phyloP scores from a whole-genome alignment of 1,139 yeast genomes.

The Magnusiomyces clavatus region DNA sequence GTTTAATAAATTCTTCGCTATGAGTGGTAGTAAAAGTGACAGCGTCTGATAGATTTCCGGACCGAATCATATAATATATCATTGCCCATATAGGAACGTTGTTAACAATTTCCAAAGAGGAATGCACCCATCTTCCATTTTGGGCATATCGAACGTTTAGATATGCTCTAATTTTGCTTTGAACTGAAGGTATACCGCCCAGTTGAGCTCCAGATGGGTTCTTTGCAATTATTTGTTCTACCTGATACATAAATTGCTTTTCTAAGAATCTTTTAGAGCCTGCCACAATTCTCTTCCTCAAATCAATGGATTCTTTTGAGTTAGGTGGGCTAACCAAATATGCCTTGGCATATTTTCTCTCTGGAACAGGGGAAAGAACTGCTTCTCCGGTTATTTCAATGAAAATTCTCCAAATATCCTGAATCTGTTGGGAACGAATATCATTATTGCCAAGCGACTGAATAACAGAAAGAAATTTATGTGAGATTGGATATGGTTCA shows the following conservation, averaged over 20 bases:
- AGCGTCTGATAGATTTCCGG: constrained; percentile 78
- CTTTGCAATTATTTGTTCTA: constrained; percentile 64
- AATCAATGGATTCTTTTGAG: constrained; percentile 27
- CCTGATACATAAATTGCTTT: constrained; percentile 64
- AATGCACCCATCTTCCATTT: constrained; percentile 43
- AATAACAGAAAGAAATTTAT: constrained; percentile 44
- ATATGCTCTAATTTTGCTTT: constrained; percentile 64
- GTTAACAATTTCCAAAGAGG: constrained; percentile 56
- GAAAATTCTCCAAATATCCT: constrained; percentile 34
- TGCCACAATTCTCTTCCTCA: constrained; percentile 45
- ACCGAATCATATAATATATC: constrained; percentile 72
- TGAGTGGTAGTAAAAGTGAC: constrained; percentile 48
- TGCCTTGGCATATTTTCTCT: constrained; percentile 40
- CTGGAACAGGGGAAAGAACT: constrained; percentile 31
- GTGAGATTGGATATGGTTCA: constrained; percentile 43
- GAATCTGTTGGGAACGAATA: constrained; percentile 31
- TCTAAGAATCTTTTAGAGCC: constrained; percentile 62
- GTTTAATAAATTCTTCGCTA: constrained; percentile 60
- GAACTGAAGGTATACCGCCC: constrained; percentile 60
- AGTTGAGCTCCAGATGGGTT: constrained; percentile 47
- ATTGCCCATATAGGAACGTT: constrained; percentile 91
- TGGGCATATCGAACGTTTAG: constrained; percentile 38
- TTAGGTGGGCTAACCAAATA: constrained; percentile 22
- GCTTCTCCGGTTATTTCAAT: constrained; percentile 27
- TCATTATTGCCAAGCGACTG: constrained; percentile 24